These are phyloP conservation scores for Ceratorhiza oryzae-sativae DNA, from an alignment of 1,284 basidiomycete genomes.

Conservation along the genomic window DNA sequence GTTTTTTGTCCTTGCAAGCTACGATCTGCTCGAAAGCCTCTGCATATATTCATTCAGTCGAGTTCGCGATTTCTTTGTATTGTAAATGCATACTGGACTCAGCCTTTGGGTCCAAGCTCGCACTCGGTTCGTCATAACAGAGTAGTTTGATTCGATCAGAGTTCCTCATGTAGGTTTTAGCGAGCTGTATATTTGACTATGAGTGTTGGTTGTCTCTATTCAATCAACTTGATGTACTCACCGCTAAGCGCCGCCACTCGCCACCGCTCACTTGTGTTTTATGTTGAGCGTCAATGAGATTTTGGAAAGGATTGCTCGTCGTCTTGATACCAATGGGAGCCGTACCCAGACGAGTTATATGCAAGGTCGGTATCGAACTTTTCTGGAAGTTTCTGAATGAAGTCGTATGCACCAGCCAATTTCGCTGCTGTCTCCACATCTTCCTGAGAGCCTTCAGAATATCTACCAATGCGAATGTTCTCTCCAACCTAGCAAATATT, in stretches of 20 bases:
- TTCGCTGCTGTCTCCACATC: constrained; percentile 39
- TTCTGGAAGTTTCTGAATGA: constrained; percentile 41
- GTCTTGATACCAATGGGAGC: background rate
- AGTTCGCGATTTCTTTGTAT: constrained; percentile 39
- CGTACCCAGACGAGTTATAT: background rate
- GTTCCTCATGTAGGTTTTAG: constrained; percentile 72
- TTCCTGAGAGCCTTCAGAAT: constrained; percentile 6
- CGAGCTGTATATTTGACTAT: background rate
- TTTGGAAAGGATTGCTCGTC: background rate
- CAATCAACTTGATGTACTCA: background rate
- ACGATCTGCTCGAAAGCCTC: constrained; percentile 71
- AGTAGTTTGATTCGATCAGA: constrained; percentile 65
- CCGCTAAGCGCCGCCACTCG: constrained; percentile 18
- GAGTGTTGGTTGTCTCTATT: background rate
- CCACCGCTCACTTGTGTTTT: constrained; percentile 8
- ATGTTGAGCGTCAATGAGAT: background rate
- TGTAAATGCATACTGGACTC: constrained; percentile 61
- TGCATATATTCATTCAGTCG: constrained; percentile 47
- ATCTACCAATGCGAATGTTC: constrained; percentile 42
- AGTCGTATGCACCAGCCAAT: constrained; percentile 40
- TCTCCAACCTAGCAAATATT: constrained; percentile 24
- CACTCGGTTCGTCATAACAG: constrained; percentile 76
- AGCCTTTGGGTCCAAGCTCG: constrained; percentile 66
- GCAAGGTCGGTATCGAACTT: constrained; percentile 36
- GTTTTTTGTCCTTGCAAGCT: constrained; percentile 67